Evolutionary conservation across 73 alveolate species (phyloP).

Genomic region (Tetrahymena borealis): DNA sequence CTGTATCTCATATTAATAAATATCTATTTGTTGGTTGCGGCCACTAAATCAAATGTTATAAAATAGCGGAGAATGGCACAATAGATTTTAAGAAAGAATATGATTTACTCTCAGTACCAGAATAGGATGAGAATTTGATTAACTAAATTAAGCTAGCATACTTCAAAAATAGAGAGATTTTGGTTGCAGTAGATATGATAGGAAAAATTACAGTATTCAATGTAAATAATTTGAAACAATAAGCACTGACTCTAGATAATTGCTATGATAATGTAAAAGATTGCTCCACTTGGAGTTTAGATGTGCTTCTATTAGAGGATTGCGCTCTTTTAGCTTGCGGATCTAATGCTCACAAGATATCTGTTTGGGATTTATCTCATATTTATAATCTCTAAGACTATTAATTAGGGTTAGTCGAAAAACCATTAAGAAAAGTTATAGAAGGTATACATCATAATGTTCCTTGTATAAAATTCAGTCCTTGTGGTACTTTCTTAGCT

Average conservation of each 20-base stretch:
- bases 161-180: background rate
- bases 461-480: constrained; percentile 45
- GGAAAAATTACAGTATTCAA: background rate
- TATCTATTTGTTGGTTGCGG: background rate
- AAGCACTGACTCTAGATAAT: background rate
- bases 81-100: background rate
- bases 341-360: background rate
- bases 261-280: background rate
- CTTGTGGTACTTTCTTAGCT: constrained; percentile 58
- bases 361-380: background rate
- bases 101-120: background rate
- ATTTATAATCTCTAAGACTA: background rate
- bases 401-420: background rate
- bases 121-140: background rate
- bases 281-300: background rate
- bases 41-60: background rate
- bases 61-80: background rate
- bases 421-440: background rate
- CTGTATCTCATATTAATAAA: background rate
- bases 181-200: background rate
- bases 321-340: background rate
- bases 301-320: background rate
- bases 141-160: background rate
- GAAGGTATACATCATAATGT: constrained; percentile 51
- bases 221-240: background rate